A percentile compares a stretch with the other conserved stretches of the same genome.
Evolutionary conservation across 768 basidiomycete genomes (phyloP).

Genomic region (Dictyophora rubrovolvata): DNA sequence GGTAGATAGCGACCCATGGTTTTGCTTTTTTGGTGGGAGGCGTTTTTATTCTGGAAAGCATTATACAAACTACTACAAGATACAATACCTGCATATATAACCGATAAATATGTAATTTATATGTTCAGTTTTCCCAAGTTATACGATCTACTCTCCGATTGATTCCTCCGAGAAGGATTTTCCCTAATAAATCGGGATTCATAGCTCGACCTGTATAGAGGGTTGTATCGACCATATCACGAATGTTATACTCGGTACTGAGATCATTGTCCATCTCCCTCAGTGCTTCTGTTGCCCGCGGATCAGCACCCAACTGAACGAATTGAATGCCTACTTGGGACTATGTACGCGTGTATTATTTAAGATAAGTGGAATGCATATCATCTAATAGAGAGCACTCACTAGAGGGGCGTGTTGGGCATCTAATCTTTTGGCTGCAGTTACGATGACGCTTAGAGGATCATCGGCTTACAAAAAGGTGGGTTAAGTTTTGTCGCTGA

Average conservation of each 20-base stretch:
- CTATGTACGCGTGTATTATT: background rate
- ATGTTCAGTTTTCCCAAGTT: background rate
- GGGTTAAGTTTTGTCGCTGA: background rate
- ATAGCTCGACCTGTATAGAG: constrained; percentile 36
- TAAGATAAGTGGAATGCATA: background rate
- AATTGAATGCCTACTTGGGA: constrained; percentile 28
- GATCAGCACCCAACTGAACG: constrained; percentile 37
- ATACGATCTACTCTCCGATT: constrained; percentile 40
- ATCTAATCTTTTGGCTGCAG: constrained; percentile 22
- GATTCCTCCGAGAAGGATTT: constrained; percentile 58
- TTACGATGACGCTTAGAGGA: constrained; percentile 18
- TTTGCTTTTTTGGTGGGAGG: too few relatives aligned
- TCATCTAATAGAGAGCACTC: background rate
- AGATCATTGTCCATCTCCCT: constrained; percentile 51
- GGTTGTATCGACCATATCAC: constrained; percentile 67
- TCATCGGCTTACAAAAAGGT: constrained; percentile 13
- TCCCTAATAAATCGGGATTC: constrained; percentile 40
- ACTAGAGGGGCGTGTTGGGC: constrained; percentile 22
- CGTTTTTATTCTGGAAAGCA: background rate
- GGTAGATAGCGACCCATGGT: too few relatives aligned
- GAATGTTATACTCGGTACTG: constrained; percentile 27
- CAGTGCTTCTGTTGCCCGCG: constrained; percentile 23
- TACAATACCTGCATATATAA: background rate
- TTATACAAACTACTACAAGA: background rate
- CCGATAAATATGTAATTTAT: background rate